Conservation (phyloP, 331 rosid genomes). For the Quercus phellos region DNA sequence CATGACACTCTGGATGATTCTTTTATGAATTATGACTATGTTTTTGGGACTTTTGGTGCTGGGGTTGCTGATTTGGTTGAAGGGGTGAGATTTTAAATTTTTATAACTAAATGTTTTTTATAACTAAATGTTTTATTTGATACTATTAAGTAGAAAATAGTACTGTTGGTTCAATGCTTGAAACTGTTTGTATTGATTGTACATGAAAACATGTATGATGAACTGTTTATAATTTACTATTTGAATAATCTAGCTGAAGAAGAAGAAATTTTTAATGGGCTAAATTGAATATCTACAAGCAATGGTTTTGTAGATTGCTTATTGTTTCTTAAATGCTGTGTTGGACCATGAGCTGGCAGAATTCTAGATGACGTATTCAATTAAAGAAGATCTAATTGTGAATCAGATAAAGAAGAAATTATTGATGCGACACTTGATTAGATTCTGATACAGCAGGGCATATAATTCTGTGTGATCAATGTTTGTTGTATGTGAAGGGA, state of each 20-base stretch:
- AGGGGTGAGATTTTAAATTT: constrained; percentile 58
- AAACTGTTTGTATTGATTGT: not conserved
- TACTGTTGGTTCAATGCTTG: not conserved
- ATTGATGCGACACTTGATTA: not conserved
- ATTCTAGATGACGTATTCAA: not conserved
- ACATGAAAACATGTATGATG: not conserved
- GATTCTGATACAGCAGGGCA: not conserved
- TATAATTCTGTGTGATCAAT: not conserved
- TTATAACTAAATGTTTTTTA: not conserved
- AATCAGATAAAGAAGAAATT: not conserved
- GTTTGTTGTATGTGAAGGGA: not conserved
- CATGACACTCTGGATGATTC: constrained; percentile 93
- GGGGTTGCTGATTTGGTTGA: constrained; percentile 88
- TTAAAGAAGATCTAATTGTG: not conserved
- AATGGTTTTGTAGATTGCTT: not conserved
- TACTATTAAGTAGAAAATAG: not conserved
- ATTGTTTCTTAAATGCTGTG: not conserved
- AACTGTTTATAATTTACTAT: no score
- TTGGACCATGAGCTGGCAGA: not conserved
- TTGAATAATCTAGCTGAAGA: not conserved
- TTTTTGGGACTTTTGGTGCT: constrained; percentile 59
- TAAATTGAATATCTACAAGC: constrained; percentile 16
- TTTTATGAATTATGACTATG: constrained; percentile 60
- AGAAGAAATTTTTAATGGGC: not conserved
- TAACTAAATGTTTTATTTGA: not conserved